Evolutionary conservation across 345 rosid species (phyloP).

Genomic region (Isatis tinctoria): DNA sequence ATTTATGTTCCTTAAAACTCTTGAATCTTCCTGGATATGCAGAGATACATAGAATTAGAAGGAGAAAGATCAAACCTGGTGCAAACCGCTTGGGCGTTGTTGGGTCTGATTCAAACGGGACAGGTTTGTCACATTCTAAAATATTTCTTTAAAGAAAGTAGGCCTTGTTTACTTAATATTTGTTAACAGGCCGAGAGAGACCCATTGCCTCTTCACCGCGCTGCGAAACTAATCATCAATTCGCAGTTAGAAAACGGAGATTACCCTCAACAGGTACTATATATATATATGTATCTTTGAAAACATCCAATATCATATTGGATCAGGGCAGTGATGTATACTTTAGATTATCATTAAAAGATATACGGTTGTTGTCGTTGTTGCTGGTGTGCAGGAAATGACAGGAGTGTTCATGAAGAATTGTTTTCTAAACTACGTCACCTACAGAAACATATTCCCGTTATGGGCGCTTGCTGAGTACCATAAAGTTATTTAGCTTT

Average conservation of each 20-base stretch:
- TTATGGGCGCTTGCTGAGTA: conserved; percentile 59
- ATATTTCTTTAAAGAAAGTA: background rate
- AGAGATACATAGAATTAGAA: conserved; percentile 33
- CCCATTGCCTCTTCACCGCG: conserved; percentile 53
- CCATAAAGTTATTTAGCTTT: conserved; percentile 11
- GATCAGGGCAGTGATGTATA: background rate
- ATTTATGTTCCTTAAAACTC: background rate
- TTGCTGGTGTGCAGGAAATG: conserved; percentile 38
- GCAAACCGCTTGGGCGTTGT: conserved; percentile 40
- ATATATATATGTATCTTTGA: background rate
- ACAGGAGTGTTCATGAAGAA: conserved; percentile 63
- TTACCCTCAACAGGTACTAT: conserved; percentile 55
- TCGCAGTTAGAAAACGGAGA: conserved; percentile 55
- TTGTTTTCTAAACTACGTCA: conserved; percentile 61
- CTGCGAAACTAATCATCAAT: conserved; percentile 56
- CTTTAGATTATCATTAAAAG: background rate
- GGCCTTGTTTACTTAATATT: background rate
- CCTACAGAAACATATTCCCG: conserved; percentile 55
- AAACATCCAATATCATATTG: background rate
- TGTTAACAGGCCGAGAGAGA: conserved; percentile 44
- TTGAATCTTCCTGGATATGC: background rate
- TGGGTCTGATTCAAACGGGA: conserved; percentile 34
- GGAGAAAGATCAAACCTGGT: conserved; percentile 38
- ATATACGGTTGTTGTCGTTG: background rate
- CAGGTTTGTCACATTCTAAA: conserved; percentile 20